These are phyloP conservation scores for Ormosia emarginata DNA, from an alignment of 306 rosid genomes.

Conservation along the genomic window DNA sequence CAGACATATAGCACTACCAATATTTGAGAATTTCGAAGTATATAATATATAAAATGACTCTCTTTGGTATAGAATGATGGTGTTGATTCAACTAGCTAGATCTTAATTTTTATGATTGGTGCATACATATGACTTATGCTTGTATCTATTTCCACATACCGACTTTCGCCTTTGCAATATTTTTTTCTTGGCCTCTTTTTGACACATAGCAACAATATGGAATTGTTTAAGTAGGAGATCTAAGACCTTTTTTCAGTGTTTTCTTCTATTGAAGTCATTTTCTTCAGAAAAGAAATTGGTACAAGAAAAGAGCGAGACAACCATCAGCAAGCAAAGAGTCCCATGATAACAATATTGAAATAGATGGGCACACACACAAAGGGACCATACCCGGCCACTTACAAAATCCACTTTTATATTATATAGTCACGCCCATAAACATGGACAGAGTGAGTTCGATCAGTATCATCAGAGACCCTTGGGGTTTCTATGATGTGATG, in stretches of 20 bases:
- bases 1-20: not conserved
- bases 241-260: conserved; percentile 28
- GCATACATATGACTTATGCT: not conserved
- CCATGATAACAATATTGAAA: conserved; percentile 38
- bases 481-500: conserved; percentile 40
- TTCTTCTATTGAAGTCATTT: conserved; percentile 41
- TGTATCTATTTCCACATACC: not conserved
- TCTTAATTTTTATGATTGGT: conserved; percentile 2
- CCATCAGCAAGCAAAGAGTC: conserved; percentile 29
- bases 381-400: conserved; percentile 31
- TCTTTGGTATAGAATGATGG: not conserved
- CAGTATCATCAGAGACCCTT: conserved; percentile 9
- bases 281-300: conserved; percentile 35
- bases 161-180: conserved; percentile 4
- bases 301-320: conserved; percentile 34
- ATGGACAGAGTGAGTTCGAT: conserved; percentile 23
- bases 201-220: conserved; percentile 23
- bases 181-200: conserved; percentile 5
- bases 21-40: not conserved
- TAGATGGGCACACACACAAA: conserved; percentile 25
- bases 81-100: conserved; percentile 1
- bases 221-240: conserved; percentile 36
- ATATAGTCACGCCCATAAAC: conserved; percentile 32
- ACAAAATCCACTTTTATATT: conserved; percentile 11
- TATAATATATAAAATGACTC: not conserved